Conservation (phyloP, 441 rosid species). For the Syzygium syzygioides region DNA sequence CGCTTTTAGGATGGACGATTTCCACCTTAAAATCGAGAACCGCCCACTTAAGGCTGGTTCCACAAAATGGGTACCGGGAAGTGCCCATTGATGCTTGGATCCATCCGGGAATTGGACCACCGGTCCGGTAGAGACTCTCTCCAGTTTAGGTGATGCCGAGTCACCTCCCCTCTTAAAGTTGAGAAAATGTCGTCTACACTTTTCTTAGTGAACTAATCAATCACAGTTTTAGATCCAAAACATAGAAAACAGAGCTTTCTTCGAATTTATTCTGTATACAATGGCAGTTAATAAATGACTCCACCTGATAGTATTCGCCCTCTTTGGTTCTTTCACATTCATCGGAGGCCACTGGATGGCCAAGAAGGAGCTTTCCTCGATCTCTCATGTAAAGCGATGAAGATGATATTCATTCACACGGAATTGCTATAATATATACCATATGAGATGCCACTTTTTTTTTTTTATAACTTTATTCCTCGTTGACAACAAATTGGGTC, state of each 20-base stretch:
- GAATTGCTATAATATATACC: background rate
- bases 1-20: too few species aligned
- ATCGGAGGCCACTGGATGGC: background rate
- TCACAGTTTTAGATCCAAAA: background rate
- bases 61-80: too few species aligned
- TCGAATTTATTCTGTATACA: background rate
- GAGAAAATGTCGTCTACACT: background rate
- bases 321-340: background rate
- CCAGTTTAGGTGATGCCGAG: too few species aligned
- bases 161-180: background rate
- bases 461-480: background rate
- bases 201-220: background rate
- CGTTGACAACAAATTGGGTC: background rate
- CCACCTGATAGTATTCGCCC: background rate
- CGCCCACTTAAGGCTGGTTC: too few species aligned
- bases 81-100: too few species aligned
- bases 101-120: too few species aligned
- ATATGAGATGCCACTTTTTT: background rate
- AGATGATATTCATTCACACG: background rate
- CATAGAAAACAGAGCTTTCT: background rate
- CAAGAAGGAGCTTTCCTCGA: background rate
- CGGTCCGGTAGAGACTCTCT: too few species aligned
- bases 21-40: too few species aligned
- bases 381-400: background rate
- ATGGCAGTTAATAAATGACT: background rate